Conservation (phyloP, 176 grass and related monocot species). For the Oryza brachyantha region DNA sequence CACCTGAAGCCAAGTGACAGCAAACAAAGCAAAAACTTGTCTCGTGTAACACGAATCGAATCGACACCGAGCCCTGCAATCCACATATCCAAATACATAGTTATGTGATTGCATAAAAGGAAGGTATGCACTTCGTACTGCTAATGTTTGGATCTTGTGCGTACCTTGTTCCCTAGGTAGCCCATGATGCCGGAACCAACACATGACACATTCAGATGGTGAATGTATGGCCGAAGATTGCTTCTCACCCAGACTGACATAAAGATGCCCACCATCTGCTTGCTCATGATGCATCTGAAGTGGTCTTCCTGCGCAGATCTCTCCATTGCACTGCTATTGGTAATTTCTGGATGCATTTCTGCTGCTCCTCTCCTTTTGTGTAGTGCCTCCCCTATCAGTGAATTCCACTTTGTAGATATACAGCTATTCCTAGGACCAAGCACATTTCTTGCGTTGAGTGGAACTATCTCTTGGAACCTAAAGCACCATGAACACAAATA, state of each 20-base stretch:
- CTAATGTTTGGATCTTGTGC: not conserved
- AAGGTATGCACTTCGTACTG: not conserved
- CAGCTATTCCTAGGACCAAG: constrained; percentile 68
- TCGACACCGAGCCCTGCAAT: constrained; percentile 78
- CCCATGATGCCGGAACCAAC: constrained; percentile 90
- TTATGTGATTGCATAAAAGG: constrained; percentile 8
- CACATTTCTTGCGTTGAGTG: constrained; percentile 79
- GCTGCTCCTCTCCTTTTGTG: constrained; percentile 43
- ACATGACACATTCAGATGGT: constrained; percentile 59
- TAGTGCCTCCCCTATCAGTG: constrained; percentile 56
- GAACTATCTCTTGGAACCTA: constrained; percentile 97
- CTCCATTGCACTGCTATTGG: constrained; percentile 33
- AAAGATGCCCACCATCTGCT: constrained; percentile 99
- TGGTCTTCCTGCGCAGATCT: not conserved
- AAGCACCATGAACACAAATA: constrained; percentile 26
- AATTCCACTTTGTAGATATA: constrained; percentile 82
- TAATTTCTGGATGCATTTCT: constrained; percentile 29
- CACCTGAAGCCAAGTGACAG: constrained; percentile 93
- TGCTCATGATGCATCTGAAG: constrained; percentile 77
- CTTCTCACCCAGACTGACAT: constrained; percentile 66
- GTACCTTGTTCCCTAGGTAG: constrained; percentile 94
- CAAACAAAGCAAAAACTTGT: constrained; percentile 92
- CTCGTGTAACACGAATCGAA: constrained; percentile 69
- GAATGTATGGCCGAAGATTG: constrained; percentile 56
- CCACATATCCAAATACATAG: not conserved